Base-by-base conservation (phyloP, 2,329 filamentous ascomycete species). In the Sarocladiaceae sp. region DNA sequence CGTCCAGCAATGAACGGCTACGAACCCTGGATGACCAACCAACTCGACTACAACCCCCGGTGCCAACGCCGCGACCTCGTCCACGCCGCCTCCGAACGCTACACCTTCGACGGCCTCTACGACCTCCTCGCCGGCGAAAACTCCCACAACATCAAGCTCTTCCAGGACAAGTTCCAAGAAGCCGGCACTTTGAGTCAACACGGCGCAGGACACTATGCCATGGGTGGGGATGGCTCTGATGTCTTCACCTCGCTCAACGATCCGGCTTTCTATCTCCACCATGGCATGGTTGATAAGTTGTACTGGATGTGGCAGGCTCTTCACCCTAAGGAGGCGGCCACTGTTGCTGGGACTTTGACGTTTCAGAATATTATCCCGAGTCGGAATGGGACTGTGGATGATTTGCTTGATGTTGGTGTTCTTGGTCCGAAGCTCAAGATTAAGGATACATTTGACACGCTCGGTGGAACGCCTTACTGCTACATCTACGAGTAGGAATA, bases 41-140 rank as follows among this genome's bases (percentile, higher is more conserved):
- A 29, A 18, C 26, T 48, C 4, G 57, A 65, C 50, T 66, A 72
- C 58, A 76, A 77, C 63, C 70, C 72, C 17, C 71, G 74, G 39
- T 74, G 73, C 61, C 63, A 77, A 39, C 66, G 68, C 36, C 70
- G 73, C 25, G 74, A 72, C 57, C 66, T 73, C 47, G 52, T 59
- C 37, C 47, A 54, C 26, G 67, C 60, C 17, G 53, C 58, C 49
- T 53, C 58, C 35, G 58, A 49, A 6, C 39, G 49, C 10, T 48
- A 40, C n/a, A 37, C 23, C 31, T 49, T 44, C 13, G 26, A 39
- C 10, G 53, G 50, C 28, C 52, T 54, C 33, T 50, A 49, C 36
- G 52, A 56, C 28, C 29, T 54, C n/a, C 51, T 51, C 20, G 13
- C 53, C 35, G 52, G 54, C 13, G 33, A 39, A 4, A 35, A 44